A percentile compares a stretch with the other conserved stretches of the same genome.
Evolutionary conservation across 2,329 filamentous ascomycete genomes (phyloP).

Genomic region (Trichoderma simmonsii): DNA sequence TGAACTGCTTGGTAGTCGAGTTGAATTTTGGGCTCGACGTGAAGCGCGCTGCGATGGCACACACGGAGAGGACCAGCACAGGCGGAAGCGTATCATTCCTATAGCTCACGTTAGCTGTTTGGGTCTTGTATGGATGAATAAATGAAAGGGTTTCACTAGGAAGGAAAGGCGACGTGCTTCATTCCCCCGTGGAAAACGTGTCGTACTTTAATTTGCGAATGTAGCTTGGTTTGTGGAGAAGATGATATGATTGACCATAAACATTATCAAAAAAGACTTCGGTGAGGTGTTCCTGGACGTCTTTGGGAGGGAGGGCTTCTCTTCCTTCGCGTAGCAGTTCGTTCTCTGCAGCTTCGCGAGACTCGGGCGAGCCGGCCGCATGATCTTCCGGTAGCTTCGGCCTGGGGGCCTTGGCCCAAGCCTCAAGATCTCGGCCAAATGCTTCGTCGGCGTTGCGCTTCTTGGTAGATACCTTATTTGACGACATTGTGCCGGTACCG

Average conservation of each 20-base stretch:
- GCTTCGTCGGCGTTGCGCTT: conserved; percentile 86
- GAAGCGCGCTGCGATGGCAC: conserved; percentile 91
- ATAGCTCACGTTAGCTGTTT: neutral
- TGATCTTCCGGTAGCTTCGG: conserved; percentile 46
- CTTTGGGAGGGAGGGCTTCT: conserved; percentile 77
- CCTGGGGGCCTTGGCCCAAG: conserved; percentile 68
- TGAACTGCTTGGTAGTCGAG: conserved; percentile 68
- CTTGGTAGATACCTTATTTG: conserved; percentile 53
- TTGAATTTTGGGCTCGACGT: conserved; percentile 81
- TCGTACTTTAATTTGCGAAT: conserved; percentile 76
- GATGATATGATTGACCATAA: conserved; percentile 90
- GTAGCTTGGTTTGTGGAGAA: conserved; percentile 95
- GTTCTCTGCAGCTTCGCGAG: conserved; percentile 68
- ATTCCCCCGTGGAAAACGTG: neutral
- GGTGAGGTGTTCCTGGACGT: conserved; percentile 88
- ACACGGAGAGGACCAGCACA: conserved; percentile 88
- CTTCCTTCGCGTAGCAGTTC: conserved; percentile 77
- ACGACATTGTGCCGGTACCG: conserved; percentile 42
- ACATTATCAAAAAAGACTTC: conserved; percentile 95
- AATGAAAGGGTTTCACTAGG: neutral
- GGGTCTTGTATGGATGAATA: neutral
- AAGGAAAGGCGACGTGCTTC: neutral
- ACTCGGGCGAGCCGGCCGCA: conserved; percentile 49
- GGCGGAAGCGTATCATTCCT: conserved; percentile 67
- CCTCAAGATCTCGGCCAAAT: conserved; percentile 75